These are phyloP conservation scores for Fibroporia radiculosa DNA, from an alignment of 768 basidiomycete genomes.

Conservation along the genomic window DNA sequence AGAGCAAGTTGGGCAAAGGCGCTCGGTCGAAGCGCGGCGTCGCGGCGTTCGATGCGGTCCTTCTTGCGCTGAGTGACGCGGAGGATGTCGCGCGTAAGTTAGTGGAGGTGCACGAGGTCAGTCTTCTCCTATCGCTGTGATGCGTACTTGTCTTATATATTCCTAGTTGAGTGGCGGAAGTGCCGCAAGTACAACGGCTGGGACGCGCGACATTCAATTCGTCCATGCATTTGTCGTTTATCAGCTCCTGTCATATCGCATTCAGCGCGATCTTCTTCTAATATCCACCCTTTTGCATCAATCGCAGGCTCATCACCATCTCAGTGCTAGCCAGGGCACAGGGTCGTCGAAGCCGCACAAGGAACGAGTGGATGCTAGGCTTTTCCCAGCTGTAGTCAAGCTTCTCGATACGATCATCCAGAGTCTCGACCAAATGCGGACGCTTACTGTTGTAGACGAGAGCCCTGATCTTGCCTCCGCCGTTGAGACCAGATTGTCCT, in stretches of 20 bases:
- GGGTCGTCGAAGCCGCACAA: conserved; percentile 22
- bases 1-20: conserved; percentile 28
- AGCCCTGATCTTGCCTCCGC: conserved; percentile 74
- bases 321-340: conserved; percentile 18
- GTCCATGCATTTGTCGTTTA: conserved; percentile 84
- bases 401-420: conserved; percentile 81
- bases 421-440: conserved; percentile 76
- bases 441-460: conserved; percentile 80
- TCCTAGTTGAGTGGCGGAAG: conserved; percentile 35
- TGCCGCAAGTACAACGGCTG: conserved; percentile 30
- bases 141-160: conserved; percentile 3
- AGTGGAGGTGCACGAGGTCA: conserved; percentile 77
- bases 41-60: conserved; percentile 80
- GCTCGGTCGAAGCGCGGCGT: conserved; percentile 63
- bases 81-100: conserved; percentile 79
- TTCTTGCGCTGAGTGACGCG: conserved; percentile 82
- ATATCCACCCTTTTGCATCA: conserved; percentile 50
- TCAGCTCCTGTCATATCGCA: conserved; percentile 80
- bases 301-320: conserved; percentile 18
- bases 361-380: conserved; percentile 55
- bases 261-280: conserved; percentile 82
- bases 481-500: conserved; percentile 68
- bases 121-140: conserved; percentile 6
- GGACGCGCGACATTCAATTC: conserved; percentile 69
- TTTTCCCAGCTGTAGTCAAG: conserved; percentile 87